A percentile compares a stretch with the other conserved stretches of the same genome.
phyloP scores from a whole-genome alignment of 2,329 filamentous ascomycete genomes.

The Thielaviopsis euricoi region DNA sequence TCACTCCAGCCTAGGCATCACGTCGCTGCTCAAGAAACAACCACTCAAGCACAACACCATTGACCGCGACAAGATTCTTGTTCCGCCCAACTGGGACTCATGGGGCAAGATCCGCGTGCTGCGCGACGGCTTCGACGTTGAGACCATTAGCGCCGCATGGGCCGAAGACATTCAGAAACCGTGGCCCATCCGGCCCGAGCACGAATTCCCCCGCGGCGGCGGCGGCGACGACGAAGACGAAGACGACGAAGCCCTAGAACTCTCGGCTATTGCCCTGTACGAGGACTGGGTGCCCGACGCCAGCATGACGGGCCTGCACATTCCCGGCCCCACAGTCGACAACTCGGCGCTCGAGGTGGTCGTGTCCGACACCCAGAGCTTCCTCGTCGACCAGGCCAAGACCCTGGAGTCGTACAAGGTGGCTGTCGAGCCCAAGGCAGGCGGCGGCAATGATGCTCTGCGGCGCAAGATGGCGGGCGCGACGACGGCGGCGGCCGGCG shows the following conservation, averaged over 20 bases:
- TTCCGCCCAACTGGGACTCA: conserved; percentile 95
- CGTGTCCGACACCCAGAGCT: conserved; percentile 51
- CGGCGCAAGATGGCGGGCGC: conserved; percentile 31
- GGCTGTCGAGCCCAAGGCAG: background rate
- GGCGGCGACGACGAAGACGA: conserved; percentile 8
- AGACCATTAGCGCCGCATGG: conserved; percentile 73
- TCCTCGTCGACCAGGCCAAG: conserved; percentile 59
- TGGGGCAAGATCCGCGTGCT: conserved; percentile 94
- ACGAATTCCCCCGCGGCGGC: conserved; percentile 10
- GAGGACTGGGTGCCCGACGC: conserved; percentile 68
- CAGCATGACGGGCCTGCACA: conserved; percentile 42
- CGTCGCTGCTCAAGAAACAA: conserved; percentile 62
- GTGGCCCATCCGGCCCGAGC: conserved; percentile 21
- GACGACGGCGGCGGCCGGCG: conserved; percentile 20
- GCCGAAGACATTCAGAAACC: conserved; percentile 59
- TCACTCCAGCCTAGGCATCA: conserved; percentile 74
- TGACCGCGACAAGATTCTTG: conserved; percentile 82
- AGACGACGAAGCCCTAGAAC: conserved; percentile 2
- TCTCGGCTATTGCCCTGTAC: conserved; percentile 26
- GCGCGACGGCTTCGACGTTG: conserved; percentile 81
- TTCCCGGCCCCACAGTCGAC: conserved; percentile 26
- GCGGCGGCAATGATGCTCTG: conserved; percentile 19
- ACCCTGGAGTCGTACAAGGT: conserved; percentile 40
- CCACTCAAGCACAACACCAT: conserved; percentile 80
- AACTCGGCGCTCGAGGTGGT: conserved; percentile 5